Base-by-base conservation (phyloP, 495 filamentous ascomycete genomes). In the Penicillium herquei region DNA sequence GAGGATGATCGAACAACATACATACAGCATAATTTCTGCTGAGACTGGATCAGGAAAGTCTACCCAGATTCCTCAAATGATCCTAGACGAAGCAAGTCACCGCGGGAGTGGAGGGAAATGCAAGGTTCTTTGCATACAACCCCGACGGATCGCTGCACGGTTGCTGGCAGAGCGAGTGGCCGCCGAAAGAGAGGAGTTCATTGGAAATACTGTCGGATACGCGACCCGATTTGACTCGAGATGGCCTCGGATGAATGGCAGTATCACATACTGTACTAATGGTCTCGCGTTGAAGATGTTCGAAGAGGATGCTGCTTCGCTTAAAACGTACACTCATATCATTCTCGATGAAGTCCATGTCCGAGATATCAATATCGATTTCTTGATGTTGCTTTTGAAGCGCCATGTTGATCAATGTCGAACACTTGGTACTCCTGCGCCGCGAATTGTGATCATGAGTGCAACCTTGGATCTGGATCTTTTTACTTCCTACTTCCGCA, bases 331-430 rank as follows among this genome's bases (percentile, higher is more conserved):
- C 35, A 78, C 81, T 6, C 80, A 85, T 54, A 65, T 86, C 14
- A 70, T 86, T 32, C 77, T 86, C 49, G 83, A 86, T 51, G 83
- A 86, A 67, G 81, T 85, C 34, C 83, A 86, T 62, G 82, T 84
- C 56, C 75, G 83, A 49, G 77, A 81, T 57, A 72, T 82, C 18
- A 54, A 68, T 6, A 80, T 82, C 33, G 83, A 86, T 56, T 77
- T 84, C 52, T 66, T 83, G 14, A 72, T 86, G 61, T 73, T 83
- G 39, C 58, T 82, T 17, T 56, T 85, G 30, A 85, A 81, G 59
- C 75, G 73, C 17, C 64, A 65, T 18, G 62, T 82, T 14, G 59
- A 68, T 21, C 56, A 72, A 14, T 69, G 79, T 33, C 61, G 51
- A 52, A 51, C 33, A 7, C 54, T 49, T n/a, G 71, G 73, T 8